Evolutionary conservation across 192 early-diverging fungal species (phyloP), one percentile per base, ranked within the genome.

Genomic region (Podila clonocystis): DNA sequence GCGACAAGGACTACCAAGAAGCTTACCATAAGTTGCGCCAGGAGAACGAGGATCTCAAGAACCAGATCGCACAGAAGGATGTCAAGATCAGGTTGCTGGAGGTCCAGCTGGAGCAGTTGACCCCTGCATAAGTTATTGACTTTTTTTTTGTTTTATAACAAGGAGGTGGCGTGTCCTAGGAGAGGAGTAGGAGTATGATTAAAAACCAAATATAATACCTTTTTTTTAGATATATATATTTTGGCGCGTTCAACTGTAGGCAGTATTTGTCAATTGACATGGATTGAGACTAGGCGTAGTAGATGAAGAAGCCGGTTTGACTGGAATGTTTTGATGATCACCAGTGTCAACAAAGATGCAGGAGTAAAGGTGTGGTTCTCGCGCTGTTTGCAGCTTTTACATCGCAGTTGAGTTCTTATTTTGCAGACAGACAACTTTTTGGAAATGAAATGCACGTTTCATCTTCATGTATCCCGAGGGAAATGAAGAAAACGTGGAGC

Each of bases 11-110:
- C 63, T 94, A 92, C 74, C 91, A 95, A 85, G 91, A 94, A 31
- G 91, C 89, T 9, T 94, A 95, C 69, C 87, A 93, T 72, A 68
- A 88, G 38, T 63, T 95, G 30, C 87, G 87, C 38, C 93, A 94
- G 59, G 94, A 96, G 75, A 96, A 94, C 72, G 93, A 94, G 30
- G 92, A 96, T 64, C 83, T 97, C 58, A 95, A 94, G 84, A 87
- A 89, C 73, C 84, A 88, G 63, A 62, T 96, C 22, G 84, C 89
- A 22, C 86, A 91, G 65, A 87, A 87, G 58, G 94, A 96, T 61
- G 85, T 89, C 52, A 89, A 93, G 68, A 95, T 97, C 70, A 87
- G 93, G 48, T 88, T 94, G 41, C 79, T 96, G 66, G 94, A 96
- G 78, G 88, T 91, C 34, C 93, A 96, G 72, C 31, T 96, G 55